Percentiles rank a stretch among this genome's conserved stretches.
Evolutionary conservation across 352 stramenopile species (phyloP).

Genomic region (Globisporangium rhizosaccharum): DNA sequence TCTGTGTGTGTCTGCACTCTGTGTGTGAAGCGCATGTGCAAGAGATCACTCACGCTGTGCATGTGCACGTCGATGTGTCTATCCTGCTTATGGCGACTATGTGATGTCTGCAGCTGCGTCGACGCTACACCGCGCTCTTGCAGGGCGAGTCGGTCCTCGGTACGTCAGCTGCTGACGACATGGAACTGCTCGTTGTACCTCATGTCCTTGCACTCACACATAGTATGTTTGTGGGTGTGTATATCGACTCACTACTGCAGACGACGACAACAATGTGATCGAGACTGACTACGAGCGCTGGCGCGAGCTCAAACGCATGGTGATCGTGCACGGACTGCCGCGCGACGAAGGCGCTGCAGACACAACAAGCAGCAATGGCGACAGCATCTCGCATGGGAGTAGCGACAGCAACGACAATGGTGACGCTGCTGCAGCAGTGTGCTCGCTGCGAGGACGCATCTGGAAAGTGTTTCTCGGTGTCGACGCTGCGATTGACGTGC

Average conservation of each 20-base stretch:
- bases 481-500: constrained; percentile 45
- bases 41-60: not conserved
- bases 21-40: not conserved
- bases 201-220: not conserved
- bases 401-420: not conserved
- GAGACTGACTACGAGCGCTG: constrained; percentile 68
- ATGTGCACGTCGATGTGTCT: not conserved
- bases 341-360: constrained; percentile 14
- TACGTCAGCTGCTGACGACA: constrained; percentile 10
- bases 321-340: constrained; percentile 74
- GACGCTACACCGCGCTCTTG: constrained; percentile 42
- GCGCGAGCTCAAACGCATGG: constrained; percentile 78
- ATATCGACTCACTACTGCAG: constrained; percentile 8
- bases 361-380: not conserved
- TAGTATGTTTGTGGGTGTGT: not conserved
- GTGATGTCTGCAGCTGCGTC: constrained; percentile 22
- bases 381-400: too few species aligned
- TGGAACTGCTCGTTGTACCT: too few species aligned
- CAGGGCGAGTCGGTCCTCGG: constrained; percentile 36
- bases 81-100: not conserved
- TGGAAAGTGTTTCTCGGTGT: constrained; percentile 89
- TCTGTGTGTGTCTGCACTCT: not conserved
- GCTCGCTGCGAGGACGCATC: constrained; percentile 75
- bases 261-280: constrained; percentile 30
- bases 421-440: constrained; percentile 14